A percentile compares a stretch with the other conserved stretches of the same genome.
phyloP scores from a whole-genome alignment of 768 basidiomycete genomes.

The Mrakia frigida region DNA sequence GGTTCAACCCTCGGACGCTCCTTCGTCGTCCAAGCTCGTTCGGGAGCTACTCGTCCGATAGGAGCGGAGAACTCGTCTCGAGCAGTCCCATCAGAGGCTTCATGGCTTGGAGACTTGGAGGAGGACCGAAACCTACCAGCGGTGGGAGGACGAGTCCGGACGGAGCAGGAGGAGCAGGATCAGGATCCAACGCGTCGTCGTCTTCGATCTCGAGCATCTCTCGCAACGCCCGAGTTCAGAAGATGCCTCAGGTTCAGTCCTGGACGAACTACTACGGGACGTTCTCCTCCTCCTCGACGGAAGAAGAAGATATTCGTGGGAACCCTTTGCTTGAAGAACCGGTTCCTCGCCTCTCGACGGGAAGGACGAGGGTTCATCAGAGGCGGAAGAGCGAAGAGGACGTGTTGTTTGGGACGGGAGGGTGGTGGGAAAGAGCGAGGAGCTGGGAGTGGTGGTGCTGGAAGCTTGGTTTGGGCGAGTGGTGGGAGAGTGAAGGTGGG shows the following conservation, averaged over 20 bases:
- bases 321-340: constrained; percentile 2
- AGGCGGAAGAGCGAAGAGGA: constrained; percentile 2
- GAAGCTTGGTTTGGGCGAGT: not conserved
- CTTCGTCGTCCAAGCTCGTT: constrained; percentile 7
- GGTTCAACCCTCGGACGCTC: constrained; percentile 18
- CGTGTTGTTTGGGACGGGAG: not conserved
- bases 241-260: not conserved
- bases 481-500: constrained; percentile 1
- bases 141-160: not conserved
- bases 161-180: not conserved
- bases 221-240: not conserved
- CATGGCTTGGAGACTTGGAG: constrained; percentile 20
- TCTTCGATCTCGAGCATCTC: not conserved
- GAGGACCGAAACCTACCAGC: not conserved
- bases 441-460: constrained; percentile 4
- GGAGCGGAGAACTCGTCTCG: constrained; percentile 14
- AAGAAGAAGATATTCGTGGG: not conserved
- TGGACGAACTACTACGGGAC: constrained; percentile 18
- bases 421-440: constrained; percentile 1
- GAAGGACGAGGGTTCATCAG: not conserved
- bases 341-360: not conserved
- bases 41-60: constrained; percentile 5
- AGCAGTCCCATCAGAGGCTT: not conserved
- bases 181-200: not conserved
- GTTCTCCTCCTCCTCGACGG: not conserved